Evolutionary conservation across 1,139 yeast genomes (phyloP), one percentile per base, ranked within the genome.

Genomic region (Kurtzmaniella quercitrusa): DNA sequence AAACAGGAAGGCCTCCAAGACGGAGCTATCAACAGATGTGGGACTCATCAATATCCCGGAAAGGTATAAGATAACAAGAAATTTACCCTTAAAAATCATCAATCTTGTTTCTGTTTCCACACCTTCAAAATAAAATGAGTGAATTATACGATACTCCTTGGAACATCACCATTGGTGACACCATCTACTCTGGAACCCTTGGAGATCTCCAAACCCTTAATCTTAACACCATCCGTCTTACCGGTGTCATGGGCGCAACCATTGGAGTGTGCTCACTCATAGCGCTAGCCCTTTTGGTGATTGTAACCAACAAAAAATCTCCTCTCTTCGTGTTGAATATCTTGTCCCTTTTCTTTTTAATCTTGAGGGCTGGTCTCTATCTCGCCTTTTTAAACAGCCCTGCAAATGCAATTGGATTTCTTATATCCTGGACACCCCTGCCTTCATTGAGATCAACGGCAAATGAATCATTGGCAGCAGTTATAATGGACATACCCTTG

Each of bases 291-390:
- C 45, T 64, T 23, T 54, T 62, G 48, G 50, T 77, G 27, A 59
- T 79, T 7, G 69, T 81, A 5, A 72, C 68, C 38, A 74, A 71
- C 46, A 78, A 70, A 53, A 73, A 64, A 37, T 78, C 90, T 0
- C 86, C 90, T 3, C 77, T 89, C 29, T 90, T 87, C 58, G 61
- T 82, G 18, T 64, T 88, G 43, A 89, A 90, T 61, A 82, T 81
- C 55, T 44, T 69, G 2, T 77, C 86, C 16, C 68, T 90, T 43
- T 43, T 77, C 2, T 58, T 79, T 3, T 63, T 82, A 38, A 62
- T 83, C 5, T 47, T 87, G 11, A 85, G 83, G 46, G 77, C 88
- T 1, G 70, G 73, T 6, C 65, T 86, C n/a, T 82, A 72, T 60
- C 56, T 83, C 25, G 70, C 64, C 15, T 81, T 79, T 50, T 59